Percentiles rank a stretch among this genome's conserved stretches.
Evolutionary conservation across 306 rosid genomes (phyloP).

Genomic region (Coriaria nepalensis): DNA sequence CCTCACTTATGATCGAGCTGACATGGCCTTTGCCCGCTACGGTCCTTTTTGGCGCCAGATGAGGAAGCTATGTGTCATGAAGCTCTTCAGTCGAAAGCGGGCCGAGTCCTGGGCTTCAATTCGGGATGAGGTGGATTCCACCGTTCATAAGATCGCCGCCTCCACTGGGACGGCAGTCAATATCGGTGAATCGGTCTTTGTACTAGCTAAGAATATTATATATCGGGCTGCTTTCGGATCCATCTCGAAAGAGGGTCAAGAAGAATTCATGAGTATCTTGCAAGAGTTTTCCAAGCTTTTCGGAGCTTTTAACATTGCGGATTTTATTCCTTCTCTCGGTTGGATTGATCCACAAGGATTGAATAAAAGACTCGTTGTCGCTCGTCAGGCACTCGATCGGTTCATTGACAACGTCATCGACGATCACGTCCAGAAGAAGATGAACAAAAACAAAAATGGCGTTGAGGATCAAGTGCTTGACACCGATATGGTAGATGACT

Average conservation of each 20-base stretch:
- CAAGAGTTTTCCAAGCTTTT: constrained; percentile 76
- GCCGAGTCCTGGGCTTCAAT: constrained; percentile 82
- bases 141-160: constrained; percentile 12
- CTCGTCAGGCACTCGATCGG: constrained; percentile 39
- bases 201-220: constrained; percentile 43
- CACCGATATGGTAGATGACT: constrained; percentile 78
- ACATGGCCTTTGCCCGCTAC: constrained; percentile 91
- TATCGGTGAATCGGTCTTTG: constrained; percentile 52
- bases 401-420: constrained; percentile 64
- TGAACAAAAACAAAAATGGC: not conserved
- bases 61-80: constrained; percentile 76
- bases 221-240: constrained; percentile 79
- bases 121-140: constrained; percentile 50
- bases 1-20: constrained; percentile 71
- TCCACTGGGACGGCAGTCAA: constrained; percentile 30
- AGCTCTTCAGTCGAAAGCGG: constrained; percentile 69
- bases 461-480: constrained; percentile 13
- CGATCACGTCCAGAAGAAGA: constrained; percentile 38
- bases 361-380: constrained; percentile 33
- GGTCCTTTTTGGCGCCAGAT: constrained; percentile 95
- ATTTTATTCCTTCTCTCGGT: constrained; percentile 48
- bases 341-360: constrained; percentile 64
- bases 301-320: constrained; percentile 72
- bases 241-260: constrained; percentile 44
- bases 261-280: constrained; percentile 54